These are phyloP conservation scores for Emergomyces pasteurianus DNA, from an alignment of 2,329 filamentous ascomycete species.

Conservation along the genomic window DNA sequence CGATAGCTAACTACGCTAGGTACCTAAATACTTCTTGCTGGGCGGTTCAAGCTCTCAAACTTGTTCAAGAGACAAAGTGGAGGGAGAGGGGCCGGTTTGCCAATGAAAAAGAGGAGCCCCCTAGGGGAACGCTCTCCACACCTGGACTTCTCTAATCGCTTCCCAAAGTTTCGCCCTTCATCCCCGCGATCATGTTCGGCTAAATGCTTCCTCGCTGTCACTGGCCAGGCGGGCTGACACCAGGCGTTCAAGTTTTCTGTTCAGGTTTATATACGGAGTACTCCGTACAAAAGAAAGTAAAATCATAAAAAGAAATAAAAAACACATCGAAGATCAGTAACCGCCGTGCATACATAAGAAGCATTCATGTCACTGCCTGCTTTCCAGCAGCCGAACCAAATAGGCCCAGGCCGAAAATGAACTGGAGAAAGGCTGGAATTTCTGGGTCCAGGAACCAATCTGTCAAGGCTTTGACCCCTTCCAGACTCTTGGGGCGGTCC, in stretches of 20 bases:
- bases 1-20: background rate
- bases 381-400: background rate
- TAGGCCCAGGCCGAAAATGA: background rate
- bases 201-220: background rate
- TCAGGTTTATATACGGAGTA: background rate
- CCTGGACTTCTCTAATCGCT: background rate
- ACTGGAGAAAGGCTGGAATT: background rate
- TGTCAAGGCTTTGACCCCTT: background rate
- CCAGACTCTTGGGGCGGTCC: background rate
- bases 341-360: background rate
- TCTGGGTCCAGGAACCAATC: background rate
- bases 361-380: background rate
- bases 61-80: background rate
- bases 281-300: no score
- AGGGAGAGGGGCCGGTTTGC: background rate
- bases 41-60: no score
- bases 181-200: background rate
- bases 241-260: no score
- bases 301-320: no score
- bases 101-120: background rate
- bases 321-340: background rate
- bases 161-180: background rate
- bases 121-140: background rate
- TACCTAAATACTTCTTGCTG: no score
- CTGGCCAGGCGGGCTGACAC: background rate